Percentiles rank a stretch among this genome's conserved stretches.
Evolutionary conservation across 306 rosid species (phyloP).

Genomic region (Prunus mira): DNA sequence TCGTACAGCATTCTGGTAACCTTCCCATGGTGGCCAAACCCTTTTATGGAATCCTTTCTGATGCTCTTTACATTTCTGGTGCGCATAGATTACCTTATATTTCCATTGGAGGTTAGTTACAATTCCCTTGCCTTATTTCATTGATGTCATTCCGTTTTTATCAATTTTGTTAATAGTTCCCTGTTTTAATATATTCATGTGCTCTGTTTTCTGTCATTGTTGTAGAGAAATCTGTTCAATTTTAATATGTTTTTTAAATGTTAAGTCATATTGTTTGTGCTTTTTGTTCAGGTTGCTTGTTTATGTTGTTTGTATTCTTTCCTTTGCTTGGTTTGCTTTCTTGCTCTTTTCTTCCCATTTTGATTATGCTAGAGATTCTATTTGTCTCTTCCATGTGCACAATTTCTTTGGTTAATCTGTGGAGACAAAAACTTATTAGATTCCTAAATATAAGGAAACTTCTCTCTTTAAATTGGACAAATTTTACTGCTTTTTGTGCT

Average conservation of each 20-base stretch:
- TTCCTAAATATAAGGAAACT: not conserved
- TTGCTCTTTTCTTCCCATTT: not conserved
- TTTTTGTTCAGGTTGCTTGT: not conserved
- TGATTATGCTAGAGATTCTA: not conserved
- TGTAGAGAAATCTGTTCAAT: too few species aligned
- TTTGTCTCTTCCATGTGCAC: not conserved
- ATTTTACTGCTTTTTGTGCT: not conserved
- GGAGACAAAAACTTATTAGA: not conserved
- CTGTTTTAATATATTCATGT: not conserved
- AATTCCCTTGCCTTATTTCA: constrained; percentile 10
- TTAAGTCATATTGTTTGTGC: not conserved
- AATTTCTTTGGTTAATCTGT: not conserved
- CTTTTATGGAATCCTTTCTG: constrained; percentile 76
- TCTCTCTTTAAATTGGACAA: not conserved
- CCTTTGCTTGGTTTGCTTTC: constrained; percentile 4
- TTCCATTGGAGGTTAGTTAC: constrained; percentile 63
- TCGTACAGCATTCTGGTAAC: constrained; percentile 64
- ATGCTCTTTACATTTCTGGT: constrained; percentile 61
- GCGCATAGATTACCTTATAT: constrained; percentile 84
- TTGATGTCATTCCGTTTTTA: not conserved
- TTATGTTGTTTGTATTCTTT: not conserved
- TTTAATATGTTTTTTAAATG: not conserved
- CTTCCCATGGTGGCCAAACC: constrained; percentile 95
- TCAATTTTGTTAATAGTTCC: not conserved
- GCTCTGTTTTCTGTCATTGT: not conserved